These are phyloP conservation scores for Elaeis guineensis DNA, from an alignment of 176 grass and related monocot genomes.

Conservation along the genomic window DNA sequence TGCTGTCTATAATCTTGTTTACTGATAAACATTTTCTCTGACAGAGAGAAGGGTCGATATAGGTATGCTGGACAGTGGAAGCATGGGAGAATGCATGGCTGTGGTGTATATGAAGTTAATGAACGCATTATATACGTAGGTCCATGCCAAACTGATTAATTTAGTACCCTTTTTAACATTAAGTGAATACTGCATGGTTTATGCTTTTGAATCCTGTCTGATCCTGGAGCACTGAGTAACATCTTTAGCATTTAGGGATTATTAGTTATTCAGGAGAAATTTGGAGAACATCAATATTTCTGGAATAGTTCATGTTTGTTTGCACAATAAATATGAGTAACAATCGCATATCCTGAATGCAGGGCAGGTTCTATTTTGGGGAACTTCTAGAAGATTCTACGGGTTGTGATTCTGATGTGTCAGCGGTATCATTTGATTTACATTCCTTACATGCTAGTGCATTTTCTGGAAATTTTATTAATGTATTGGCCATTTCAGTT, in stretches of 20 bases:
- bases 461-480: not conserved
- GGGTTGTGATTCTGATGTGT: constrained; percentile 15
- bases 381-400: constrained; percentile 19
- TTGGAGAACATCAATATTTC: too few species aligned
- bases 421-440: constrained; percentile 1
- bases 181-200: too few species aligned
- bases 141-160: constrained; percentile 1
- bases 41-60: constrained; percentile 34
- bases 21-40: not conserved
- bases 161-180: too few species aligned
- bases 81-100: constrained; percentile 38
- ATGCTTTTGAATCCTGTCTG: too few species aligned
- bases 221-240: too few species aligned
- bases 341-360: not conserved
- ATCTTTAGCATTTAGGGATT: too few species aligned
- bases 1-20: too few species aligned
- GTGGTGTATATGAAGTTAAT: constrained; percentile 38
- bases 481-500: constrained; percentile 15
- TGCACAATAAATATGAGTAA: too few species aligned
- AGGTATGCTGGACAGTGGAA: constrained; percentile 36
- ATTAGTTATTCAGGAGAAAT: too few species aligned
- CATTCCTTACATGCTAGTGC: not conserved
- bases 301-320: too few species aligned
- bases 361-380: constrained; percentile 33
- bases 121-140: constrained; percentile 25